These are phyloP conservation scores for Voacanga thouarsii DNA, from an alignment of 257 asterid genomes.

Conservation along the genomic window DNA sequence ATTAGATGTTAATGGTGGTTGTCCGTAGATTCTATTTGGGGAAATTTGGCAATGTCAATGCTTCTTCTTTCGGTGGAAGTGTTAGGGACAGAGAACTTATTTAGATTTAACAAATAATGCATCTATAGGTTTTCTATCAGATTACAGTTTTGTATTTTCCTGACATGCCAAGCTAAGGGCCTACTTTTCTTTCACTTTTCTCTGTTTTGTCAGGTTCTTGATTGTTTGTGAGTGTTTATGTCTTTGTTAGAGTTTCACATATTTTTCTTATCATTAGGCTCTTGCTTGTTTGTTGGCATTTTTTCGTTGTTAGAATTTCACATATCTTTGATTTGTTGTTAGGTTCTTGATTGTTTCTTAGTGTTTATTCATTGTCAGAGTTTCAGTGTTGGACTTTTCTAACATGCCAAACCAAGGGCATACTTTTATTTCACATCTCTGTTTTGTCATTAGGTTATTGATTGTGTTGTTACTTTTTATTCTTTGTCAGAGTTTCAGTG, in stretches of 20 bases:
- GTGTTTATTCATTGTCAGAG: no score
- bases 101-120: not conserved
- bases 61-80: not conserved
- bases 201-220: not conserved
- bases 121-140: not conserved
- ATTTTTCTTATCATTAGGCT: no score
- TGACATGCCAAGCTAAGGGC: constrained; percentile 4
- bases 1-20: not conserved
- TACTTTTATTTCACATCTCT: no score
- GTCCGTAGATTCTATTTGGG: not conserved
- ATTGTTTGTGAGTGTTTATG: not conserved
- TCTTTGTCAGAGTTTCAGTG: not conserved
- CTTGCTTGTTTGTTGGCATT: no score
- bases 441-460: not conserved
- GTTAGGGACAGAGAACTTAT: not conserved
- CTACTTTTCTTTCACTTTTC: not conserved
- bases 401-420: no score
- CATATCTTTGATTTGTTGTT: no score
- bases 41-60: not conserved
- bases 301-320: not conserved
- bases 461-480: not conserved
- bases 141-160: not conserved
- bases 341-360: no score
- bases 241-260: not conserved
- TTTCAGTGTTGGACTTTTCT: no score